Conservation (phyloP, 306 rosid genomes). For the Argentina anserina region DNA sequence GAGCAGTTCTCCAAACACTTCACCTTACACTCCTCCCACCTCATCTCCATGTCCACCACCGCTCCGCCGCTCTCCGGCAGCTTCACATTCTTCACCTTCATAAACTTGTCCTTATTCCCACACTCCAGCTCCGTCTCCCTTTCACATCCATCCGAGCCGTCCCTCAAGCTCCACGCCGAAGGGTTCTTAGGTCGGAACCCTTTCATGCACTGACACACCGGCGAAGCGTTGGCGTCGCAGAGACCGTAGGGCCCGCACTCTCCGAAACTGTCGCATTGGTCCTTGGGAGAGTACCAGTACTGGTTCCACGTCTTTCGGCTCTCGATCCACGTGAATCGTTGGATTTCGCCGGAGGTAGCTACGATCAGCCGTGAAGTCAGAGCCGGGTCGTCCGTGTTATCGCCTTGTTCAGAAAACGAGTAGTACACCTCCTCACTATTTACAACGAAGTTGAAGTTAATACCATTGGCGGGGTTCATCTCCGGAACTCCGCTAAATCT, state of each 20-base stretch:
- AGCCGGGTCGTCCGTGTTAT: background rate
- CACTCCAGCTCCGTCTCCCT: slow-evolving; percentile 49
- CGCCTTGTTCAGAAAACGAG: slow-evolving; percentile 19
- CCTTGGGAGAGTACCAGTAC: slow-evolving; percentile 66
- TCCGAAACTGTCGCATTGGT: slow-evolving; percentile 46
- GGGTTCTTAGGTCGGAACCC: slow-evolving; percentile 57
- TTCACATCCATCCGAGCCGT: slow-evolving; percentile 72
- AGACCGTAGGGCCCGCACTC: slow-evolving; percentile 62
- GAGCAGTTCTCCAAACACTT: slow-evolving; percentile 51
- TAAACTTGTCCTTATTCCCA: slow-evolving; percentile 34
- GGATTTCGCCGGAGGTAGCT: slow-evolving; percentile 27
- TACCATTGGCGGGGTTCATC: slow-evolving; percentile 33
- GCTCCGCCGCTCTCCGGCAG: slow-evolving; percentile 56
- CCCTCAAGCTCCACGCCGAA: slow-evolving; percentile 65
- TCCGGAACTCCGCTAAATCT: slow-evolving; percentile 74
- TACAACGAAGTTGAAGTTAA: slow-evolving; percentile 26
- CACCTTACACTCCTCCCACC: slow-evolving; percentile 32
- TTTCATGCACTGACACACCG: slow-evolving; percentile 53
- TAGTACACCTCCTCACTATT: slow-evolving; percentile 44
- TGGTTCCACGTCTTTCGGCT: slow-evolving; percentile 36
- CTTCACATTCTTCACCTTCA: slow-evolving; percentile 37
- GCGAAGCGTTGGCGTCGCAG: slow-evolving; percentile 57
- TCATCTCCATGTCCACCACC: slow-evolving; percentile 40
- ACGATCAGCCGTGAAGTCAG: slow-evolving; percentile 40
- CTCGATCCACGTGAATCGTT: slow-evolving; percentile 42